These are phyloP conservation scores for Rhodotorula toruloides DNA, from an alignment of 768 basidiomycete species.

Conservation along the genomic window DNA sequence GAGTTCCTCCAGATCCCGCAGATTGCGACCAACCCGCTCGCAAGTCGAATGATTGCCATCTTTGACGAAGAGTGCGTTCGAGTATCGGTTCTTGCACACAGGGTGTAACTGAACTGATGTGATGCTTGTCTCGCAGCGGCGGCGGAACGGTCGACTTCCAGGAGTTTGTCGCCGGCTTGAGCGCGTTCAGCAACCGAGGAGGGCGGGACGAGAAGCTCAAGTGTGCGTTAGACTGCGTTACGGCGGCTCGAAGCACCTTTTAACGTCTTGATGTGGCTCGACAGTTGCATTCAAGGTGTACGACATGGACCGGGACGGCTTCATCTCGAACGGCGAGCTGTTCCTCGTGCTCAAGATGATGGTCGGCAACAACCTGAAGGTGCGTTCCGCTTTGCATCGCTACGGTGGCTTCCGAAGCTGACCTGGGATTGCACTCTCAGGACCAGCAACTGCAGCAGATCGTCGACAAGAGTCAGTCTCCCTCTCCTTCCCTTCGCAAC, in stretches of 20 bases:
- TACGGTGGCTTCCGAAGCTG: rapidly evolving
- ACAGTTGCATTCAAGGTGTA: conserved; percentile 99
- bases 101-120: not conserved
- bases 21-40: conserved; percentile 94
- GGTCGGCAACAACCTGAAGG: conserved; percentile 98
- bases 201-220: conserved; percentile 92
- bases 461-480: conserved; percentile 71
- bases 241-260: not conserved
- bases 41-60: conserved; percentile 97
- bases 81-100: too few relatives aligned
- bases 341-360: conserved; percentile 99
- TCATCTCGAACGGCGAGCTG: conserved; percentile 95
- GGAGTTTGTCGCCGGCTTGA: conserved; percentile 95
- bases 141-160: conserved; percentile 99
- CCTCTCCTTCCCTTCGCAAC: not conserved
- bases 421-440: conserved; percentile 48
- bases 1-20: conserved; percentile 99
- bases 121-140: conserved; percentile 11
- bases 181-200: conserved; percentile 94
- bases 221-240: conserved; percentile 57
- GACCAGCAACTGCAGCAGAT: conserved; percentile 99
- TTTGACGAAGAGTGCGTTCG: conserved; percentile 69
- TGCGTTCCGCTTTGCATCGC: conserved; percentile 43
- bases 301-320: conserved; percentile 96
- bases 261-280: not conserved